Percentiles rank a stretch among this genome's conserved stretches.
phyloP scores from a whole-genome alignment of 371 early-diverging fungal species.

The Mucor sp. region DNA sequence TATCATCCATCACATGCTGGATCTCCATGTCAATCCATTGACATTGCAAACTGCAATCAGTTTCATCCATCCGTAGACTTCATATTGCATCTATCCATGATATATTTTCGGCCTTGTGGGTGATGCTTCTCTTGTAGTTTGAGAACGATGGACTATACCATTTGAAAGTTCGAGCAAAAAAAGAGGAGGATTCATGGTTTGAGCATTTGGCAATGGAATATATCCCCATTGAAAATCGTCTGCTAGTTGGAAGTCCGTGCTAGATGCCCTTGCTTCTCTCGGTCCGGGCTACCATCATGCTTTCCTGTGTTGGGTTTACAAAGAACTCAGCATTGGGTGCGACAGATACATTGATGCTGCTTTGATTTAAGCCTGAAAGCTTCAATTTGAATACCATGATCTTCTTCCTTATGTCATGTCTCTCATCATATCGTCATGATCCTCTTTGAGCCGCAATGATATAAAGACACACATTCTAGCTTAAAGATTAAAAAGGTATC shows the following conservation, averaged over 20 bases:
- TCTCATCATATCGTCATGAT: too few species aligned
- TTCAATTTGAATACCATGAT: too few species aligned
- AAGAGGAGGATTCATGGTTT: constrained; percentile 24
- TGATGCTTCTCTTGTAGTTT: background rate
- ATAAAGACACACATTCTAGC: too few species aligned
- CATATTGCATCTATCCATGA: background rate
- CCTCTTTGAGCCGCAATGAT: too few species aligned
- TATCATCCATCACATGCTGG: background rate
- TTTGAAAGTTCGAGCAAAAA: constrained; percentile 30
- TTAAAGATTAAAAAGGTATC: too few species aligned
- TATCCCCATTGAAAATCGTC: background rate
- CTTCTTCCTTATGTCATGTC: too few species aligned
- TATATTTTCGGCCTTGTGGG: background rate
- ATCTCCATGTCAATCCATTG: background rate
- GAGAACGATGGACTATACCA: constrained; percentile 16
- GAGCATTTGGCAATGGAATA: background rate
- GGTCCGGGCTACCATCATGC: background rate
- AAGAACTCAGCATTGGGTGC: too few species aligned
- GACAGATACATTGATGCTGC: too few species aligned
- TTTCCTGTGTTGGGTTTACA: too few species aligned
- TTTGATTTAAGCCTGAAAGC: too few species aligned
- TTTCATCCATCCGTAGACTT: background rate
- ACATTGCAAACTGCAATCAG: background rate
- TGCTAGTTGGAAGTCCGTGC: background rate
- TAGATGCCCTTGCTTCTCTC: background rate